Conservation (phyloP, 345 rosid genomes). For the Pistacia integerrima region DNA sequence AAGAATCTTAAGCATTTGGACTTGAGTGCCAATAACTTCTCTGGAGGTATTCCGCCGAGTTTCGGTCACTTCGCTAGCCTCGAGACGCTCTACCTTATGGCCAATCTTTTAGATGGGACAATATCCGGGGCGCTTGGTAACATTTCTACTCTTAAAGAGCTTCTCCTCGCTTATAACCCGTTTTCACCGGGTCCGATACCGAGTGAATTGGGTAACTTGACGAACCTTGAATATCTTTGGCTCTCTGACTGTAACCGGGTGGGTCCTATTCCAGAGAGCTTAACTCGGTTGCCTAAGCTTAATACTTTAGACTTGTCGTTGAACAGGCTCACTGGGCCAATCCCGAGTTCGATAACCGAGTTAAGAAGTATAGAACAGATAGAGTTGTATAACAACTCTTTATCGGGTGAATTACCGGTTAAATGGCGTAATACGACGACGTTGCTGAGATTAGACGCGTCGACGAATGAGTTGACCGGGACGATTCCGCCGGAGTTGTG, state of each 20-base stretch:
- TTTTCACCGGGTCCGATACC: slow-evolving; percentile 56
- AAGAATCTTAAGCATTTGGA: slow-evolving; percentile 44
- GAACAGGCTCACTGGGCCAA: slow-evolving; percentile 62
- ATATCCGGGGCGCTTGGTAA: slow-evolving; percentile 63
- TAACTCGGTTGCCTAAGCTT: slow-evolving; percentile 43
- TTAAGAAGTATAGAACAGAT: slow-evolving; percentile 52
- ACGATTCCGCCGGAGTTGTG: slow-evolving; percentile 63
- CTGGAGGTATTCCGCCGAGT: slow-evolving; percentile 55
- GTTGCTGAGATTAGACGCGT: slow-evolving; percentile 59
- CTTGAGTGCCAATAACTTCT: slow-evolving; percentile 59
- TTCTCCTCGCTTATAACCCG: slow-evolving; percentile 62
- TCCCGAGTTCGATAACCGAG: slow-evolving; percentile 61
- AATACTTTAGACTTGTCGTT: slow-evolving; percentile 51
- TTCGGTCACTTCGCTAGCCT: slow-evolving; percentile 55
- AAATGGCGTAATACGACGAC: slow-evolving; percentile 51
- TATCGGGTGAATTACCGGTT: slow-evolving; percentile 65
- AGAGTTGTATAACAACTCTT: slow-evolving; percentile 71
- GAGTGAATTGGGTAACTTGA: slow-evolving; percentile 51
- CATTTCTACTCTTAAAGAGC: slow-evolving; percentile 52
- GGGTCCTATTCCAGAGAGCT: slow-evolving; percentile 56
- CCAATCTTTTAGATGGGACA: slow-evolving; percentile 55
- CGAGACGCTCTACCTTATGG: slow-evolving; percentile 49
- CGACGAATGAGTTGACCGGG: slow-evolving; percentile 66
- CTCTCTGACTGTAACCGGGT: slow-evolving; percentile 48
- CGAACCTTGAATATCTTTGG: slow-evolving; percentile 62